These are phyloP conservation scores for Trametes cingulata DNA, from an alignment of 768 basidiomycete genomes.

Conservation along the genomic window DNA sequence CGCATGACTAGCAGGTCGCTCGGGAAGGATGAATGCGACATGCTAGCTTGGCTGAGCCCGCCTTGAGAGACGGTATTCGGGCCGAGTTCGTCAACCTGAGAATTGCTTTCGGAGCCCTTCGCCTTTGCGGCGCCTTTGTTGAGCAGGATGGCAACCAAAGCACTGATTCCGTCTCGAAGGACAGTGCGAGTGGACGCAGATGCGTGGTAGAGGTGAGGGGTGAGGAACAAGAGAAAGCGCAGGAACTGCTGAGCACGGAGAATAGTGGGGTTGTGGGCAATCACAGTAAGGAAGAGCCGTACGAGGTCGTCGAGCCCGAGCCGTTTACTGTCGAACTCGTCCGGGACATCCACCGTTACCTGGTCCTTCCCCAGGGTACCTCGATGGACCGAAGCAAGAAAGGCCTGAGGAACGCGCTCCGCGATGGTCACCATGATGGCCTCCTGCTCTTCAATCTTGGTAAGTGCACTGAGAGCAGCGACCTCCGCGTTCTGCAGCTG, in stretches of 20 bases:
- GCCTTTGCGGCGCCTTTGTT: conserved; percentile 45
- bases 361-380: conserved; percentile 40
- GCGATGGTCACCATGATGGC: conserved; percentile 67
- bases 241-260: conserved; percentile 72
- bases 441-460: conserved; percentile 66
- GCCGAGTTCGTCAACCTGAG: conserved; percentile 16
- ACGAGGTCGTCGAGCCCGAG: conserved; percentile 67
- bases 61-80: conserved; percentile 25
- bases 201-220: conserved; percentile 57
- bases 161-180: conserved; percentile 68
- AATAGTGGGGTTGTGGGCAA: conserved; percentile 70
- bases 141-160: conserved; percentile 57
- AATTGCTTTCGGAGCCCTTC: conserved; percentile 33
- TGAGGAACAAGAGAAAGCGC: conserved; percentile 55
- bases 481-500: conserved; percentile 47
- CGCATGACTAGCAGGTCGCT: conserved; percentile 62
- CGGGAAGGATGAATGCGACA: conserved; percentile 47
- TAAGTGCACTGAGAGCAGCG: conserved; percentile 66
- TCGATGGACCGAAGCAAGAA: conserved; percentile 52
- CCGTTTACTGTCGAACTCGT: conserved; percentile 58
- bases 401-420: conserved; percentile 73
- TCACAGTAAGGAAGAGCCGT: conserved; percentile 74
- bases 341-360: conserved; percentile 42
- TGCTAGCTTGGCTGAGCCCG: conserved; percentile 28
- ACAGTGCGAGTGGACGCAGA: conserved; percentile 55